These are phyloP conservation scores for Exutisphaerella laricina DNA, from an alignment of 2,329 filamentous ascomycete genomes.

Conservation along the genomic window DNA sequence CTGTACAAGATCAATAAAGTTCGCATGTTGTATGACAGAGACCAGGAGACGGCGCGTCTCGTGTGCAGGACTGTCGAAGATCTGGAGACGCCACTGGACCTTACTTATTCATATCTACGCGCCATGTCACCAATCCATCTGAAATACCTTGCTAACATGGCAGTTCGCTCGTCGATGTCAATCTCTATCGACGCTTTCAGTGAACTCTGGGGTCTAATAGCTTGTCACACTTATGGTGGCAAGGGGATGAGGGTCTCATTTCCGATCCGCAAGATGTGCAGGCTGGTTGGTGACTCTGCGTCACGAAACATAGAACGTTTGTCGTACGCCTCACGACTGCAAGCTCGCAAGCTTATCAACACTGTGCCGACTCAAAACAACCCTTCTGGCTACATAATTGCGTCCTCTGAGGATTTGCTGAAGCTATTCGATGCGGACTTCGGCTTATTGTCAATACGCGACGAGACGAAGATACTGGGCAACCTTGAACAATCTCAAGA, in stretches of 20 bases:
- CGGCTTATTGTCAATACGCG: slow-evolving; percentile 74
- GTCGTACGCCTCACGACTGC: slow-evolving; percentile 76
- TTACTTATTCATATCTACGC: slow-evolving; percentile 77
- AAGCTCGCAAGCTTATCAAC: slow-evolving; percentile 83
- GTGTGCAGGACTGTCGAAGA: slow-evolving; percentile 73
- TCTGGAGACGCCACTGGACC: slow-evolving; percentile 68
- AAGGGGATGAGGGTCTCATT: slow-evolving; percentile 87
- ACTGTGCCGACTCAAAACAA: slow-evolving; percentile 75
- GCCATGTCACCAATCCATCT: slow-evolving; percentile 88
- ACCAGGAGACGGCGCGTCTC: slow-evolving; percentile 70
- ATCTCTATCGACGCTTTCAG: slow-evolving; percentile 84
- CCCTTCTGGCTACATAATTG: slow-evolving; percentile 83
- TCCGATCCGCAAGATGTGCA: slow-evolving; percentile 86
- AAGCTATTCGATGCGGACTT: slow-evolving; percentile 84
- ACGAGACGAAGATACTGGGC: slow-evolving; percentile 84
- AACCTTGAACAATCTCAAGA: slow-evolving; percentile 72
- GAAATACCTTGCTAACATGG: slow-evolving; percentile 85
- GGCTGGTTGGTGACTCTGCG: slow-evolving; percentile 76
- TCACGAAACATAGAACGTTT: slow-evolving; percentile 82
- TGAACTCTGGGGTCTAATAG: slow-evolving; percentile 82
- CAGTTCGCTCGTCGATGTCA: slow-evolving; percentile 88
- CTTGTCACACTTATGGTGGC: slow-evolving; percentile 73
- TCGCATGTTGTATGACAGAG: slow-evolving; percentile 77
- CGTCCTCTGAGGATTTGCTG: slow-evolving; percentile 78
- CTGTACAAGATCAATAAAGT: slow-evolving; percentile 88